These are phyloP conservation scores for Coprinopsis strossmayeri DNA, from an alignment of 768 basidiomycete genomes.

Conservation along the genomic window DNA sequence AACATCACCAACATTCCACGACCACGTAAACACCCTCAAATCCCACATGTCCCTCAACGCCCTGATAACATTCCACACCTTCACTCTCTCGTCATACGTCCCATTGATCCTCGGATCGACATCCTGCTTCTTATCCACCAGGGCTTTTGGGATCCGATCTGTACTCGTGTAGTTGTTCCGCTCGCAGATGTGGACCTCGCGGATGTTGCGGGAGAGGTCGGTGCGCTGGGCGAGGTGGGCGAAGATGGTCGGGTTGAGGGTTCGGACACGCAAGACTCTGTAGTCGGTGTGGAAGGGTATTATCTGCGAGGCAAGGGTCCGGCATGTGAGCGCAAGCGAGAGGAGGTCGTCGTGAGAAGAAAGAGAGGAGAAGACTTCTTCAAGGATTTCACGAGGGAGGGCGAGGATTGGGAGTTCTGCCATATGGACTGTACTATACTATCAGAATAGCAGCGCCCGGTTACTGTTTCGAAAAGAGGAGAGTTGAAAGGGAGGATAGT, in stretches of 20 bases:
- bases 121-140: constrained; percentile 24
- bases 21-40: constrained; percentile 39
- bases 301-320: constrained; percentile 27
- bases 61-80: constrained; percentile 26
- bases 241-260: constrained; percentile 36
- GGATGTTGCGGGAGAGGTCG: constrained; percentile 42
- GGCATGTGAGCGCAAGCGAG: constrained; percentile 38
- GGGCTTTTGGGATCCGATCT: constrained; percentile 35
- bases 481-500: no score
- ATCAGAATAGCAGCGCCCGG: neutral
- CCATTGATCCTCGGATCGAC: constrained; percentile 12
- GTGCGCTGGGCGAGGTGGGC: constrained; percentile 42
- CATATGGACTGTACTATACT: neutral
- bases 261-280: constrained; percentile 39
- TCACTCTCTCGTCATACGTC: constrained; percentile 25
- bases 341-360: constrained; percentile 34
- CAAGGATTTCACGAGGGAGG: constrained; percentile 42
- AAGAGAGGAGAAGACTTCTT: constrained; percentile 39
- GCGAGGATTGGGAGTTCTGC: constrained; percentile 25
- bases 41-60: constrained; percentile 36
- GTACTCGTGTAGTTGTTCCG: constrained; percentile 27
- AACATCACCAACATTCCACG: constrained; percentile 19
- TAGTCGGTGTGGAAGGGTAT: constrained; percentile 46
- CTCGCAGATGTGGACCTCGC: constrained; percentile 39
- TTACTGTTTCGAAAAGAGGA: neutral